These are phyloP conservation scores for Athelia sp. DNA, from an alignment of 1,284 basidiomycete genomes.

Conservation along the genomic window DNA sequence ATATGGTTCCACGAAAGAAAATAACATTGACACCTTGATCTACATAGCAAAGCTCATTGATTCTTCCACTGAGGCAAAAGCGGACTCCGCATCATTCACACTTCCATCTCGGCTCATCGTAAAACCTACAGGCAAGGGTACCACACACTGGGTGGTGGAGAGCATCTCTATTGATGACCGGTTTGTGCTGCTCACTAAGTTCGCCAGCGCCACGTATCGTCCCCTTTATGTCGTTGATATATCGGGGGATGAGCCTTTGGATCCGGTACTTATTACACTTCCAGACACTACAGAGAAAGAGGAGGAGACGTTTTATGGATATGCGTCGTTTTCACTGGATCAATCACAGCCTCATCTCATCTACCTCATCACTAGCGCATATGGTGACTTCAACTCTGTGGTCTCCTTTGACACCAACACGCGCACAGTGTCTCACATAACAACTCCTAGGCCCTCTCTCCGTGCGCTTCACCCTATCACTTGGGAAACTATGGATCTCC, in stretches of 20 bases:
- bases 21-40: constrained; percentile 26
- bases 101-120: constrained; percentile 26
- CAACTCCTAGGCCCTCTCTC: constrained; percentile 21
- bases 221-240: constrained; percentile 28
- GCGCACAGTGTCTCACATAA: constrained; percentile 24
- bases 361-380: constrained; percentile 28
- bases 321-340: constrained; percentile 23
- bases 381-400: constrained; percentile 27
- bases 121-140: constrained; percentile 21
- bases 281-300: constrained; percentile 24
- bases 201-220: constrained; percentile 20
- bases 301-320: constrained; percentile 15
- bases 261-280: constrained; percentile 21
- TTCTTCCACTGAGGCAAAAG: constrained; percentile 22
- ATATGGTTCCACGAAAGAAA: constrained; percentile 33
- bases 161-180: constrained; percentile 30
- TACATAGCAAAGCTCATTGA: constrained; percentile 23
- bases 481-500: constrained; percentile 21
- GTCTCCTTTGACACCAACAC: constrained; percentile 25
- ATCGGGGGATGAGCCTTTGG: constrained; percentile 16
- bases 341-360: constrained; percentile 16
- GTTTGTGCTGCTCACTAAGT: constrained; percentile 22
- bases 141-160: constrained; percentile 17
- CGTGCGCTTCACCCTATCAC: constrained; percentile 24
- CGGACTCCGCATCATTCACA: constrained; percentile 17